A percentile compares a stretch with the other conserved stretches of the same genome.
Evolutionary conservation across 306 rosid genomes (phyloP).

Genomic region (Alnus rubra): DNA sequence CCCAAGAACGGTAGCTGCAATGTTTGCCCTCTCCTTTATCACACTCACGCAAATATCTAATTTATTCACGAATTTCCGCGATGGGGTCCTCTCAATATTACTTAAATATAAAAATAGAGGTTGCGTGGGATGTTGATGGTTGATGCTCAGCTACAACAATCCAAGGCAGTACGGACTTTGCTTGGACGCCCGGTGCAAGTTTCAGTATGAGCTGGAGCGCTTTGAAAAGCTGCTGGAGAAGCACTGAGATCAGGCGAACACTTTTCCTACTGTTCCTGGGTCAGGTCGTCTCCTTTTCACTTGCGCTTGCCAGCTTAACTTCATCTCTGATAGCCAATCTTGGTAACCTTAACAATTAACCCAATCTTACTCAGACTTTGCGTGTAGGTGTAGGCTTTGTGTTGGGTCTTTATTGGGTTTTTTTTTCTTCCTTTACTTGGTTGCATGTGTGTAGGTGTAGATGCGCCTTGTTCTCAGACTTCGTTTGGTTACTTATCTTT

Average conservation of each 20-base stretch:
- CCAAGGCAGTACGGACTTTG: not conserved
- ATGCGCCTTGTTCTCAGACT: slow-evolving; percentile 60
- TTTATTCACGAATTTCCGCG: not conserved
- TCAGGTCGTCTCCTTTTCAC: slow-evolving; percentile 50
- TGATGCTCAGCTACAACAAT: not conserved
- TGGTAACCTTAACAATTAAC: slow-evolving; percentile 31
- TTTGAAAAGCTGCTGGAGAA: slow-evolving; percentile 31
- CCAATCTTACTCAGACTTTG: not conserved
- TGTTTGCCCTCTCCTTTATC: not conserved
- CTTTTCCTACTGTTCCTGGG: slow-evolving; percentile 48
- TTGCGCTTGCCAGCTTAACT: slow-evolving; percentile 57
- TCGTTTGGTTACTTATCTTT: slow-evolving; percentile 42
- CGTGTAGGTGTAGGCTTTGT: not conserved
- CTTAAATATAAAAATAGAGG: too few relatives aligned
- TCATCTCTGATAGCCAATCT: slow-evolving; percentile 55
- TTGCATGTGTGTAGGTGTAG: slow-evolving; percentile 44
- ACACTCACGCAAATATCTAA: not conserved
- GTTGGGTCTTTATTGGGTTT: not conserved
- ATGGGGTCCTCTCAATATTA: too few relatives aligned
- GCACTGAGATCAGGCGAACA: slow-evolving; percentile 24
- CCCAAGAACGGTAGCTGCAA: slow-evolving; percentile 4
- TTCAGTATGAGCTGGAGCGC: slow-evolving; percentile 32
- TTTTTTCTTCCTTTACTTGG: not conserved
- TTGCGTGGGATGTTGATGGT: not conserved
- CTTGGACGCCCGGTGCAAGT: not conserved